Base-by-base conservation (phyloP, 2,329 filamentous ascomycete genomes). In the Pseudogymnoascus sp. region DNA sequence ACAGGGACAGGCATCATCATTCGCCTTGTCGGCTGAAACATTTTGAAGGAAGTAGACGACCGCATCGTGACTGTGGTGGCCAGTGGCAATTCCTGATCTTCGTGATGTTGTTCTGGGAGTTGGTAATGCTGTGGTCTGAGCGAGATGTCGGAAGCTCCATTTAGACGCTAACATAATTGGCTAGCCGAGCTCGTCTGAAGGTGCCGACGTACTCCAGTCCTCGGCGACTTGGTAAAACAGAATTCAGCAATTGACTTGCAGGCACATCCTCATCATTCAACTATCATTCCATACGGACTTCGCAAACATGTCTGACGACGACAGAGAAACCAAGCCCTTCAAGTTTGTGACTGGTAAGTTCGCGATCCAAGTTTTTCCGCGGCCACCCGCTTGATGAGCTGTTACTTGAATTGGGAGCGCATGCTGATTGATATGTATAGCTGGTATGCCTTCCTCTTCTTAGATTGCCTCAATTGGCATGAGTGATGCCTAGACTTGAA, bases 291-390 rank as follows among this genome's bases (percentile, higher is more conserved):
- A 66, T 67, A 69, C 68, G 68, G 65, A 67, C 71, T 74, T 74
- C 72, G 77, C 77, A 83, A 92, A 79, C 71, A 99, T 99, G 92
- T 88, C 91, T 75, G 90, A 95, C 79, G 87, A 89, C 72, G 86
- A 90, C 72, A 81, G 84, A 73, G 89, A 95, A 76, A 96, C 92
- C 79, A 99, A 96, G 86, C 95, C 95, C 78, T 99, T 99, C 88
- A 99, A 99, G 89, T 97, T 97, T 81, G 94, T 97, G 74, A 97
- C 92, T 80, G 92, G 92, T 96, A 84, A 77, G 90, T 60, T 35
- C 18, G 52, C 62, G 66, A 65, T 62, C 62, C 60, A 60, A 58
- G 61, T 63, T 62, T 62, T 59, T 34, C 30, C 55, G 30, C 55
- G 30, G 30, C 4, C 30, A 57, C 55, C 55, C 30, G 55, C 30